Base-by-base conservation (phyloP, 176 grass and related monocot genomes). In the Triticum dicoccoides region DNA sequence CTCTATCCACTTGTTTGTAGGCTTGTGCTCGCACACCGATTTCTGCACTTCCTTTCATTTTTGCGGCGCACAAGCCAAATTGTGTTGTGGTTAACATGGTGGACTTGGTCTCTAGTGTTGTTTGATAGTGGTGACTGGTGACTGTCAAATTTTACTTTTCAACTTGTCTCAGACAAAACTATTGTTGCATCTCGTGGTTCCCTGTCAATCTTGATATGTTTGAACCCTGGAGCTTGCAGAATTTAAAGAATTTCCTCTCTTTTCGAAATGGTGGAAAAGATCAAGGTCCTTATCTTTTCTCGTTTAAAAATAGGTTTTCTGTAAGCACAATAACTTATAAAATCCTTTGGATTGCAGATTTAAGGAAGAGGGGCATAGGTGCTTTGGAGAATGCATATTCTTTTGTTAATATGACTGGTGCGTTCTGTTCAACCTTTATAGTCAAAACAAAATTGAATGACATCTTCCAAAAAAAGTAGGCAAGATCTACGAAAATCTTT, bases 1-100 rank as follows among this genome's bases (percentile, higher is more conserved):
- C 29, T 89, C 6, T 32, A 30, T 89, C 62, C 71, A 77, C 21
- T 76, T 65, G 27, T 76, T 69, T 77, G 67, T 66, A 84, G 58
- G 71, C 42, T 20, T 85, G 34, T 24, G 18, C 47, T 70, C 27
- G 34, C 15, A 81, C 58, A 58, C 20, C 63, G 83, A 54, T 70
- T 54, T 39, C 10, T 42, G 11, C 38, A 27, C 25, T 80, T 42
- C 24, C 35, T 18, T 24, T 67, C 11, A 42, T 80, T 58, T 84
- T 13, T 85, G 72, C 13, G 69, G 42, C 34, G 17, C 14, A 41
- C 2, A 6, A 59, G 44, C 80, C 38, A 45, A 76, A 66, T 20
- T 58, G 20, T 76, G 44, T 21, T 45, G 20, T 81, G 44, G 65
- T 63, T 52, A 72, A 11, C 14, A 72, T 84, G 51, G 27, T 38